Evolutionary conservation across 1,284 basidiomycete species (phyloP).

Genomic region (Marasmius tenuissimus): DNA sequence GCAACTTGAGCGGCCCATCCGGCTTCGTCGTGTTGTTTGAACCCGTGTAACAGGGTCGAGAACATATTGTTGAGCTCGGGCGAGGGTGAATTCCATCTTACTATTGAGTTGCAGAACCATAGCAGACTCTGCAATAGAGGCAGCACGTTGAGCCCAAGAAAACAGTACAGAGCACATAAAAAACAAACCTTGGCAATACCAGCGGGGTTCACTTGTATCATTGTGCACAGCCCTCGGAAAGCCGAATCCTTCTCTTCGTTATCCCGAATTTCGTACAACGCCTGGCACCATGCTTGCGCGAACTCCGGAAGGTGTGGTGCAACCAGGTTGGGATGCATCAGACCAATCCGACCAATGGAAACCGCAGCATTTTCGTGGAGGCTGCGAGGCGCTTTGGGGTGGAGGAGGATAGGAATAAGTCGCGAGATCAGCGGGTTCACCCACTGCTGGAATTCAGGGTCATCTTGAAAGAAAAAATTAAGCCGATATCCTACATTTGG

Average conservation of each 20-base stretch:
- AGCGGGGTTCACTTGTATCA: slow-evolving; percentile 91
- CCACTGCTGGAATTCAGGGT: slow-evolving; percentile 86
- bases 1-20: slow-evolving; percentile 79
- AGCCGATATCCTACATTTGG: slow-evolving; percentile 1
- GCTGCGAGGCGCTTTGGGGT: slow-evolving; percentile 90
- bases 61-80: slow-evolving; percentile 90
- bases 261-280: slow-evolving; percentile 97
- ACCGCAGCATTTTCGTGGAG: slow-evolving; percentile 98
- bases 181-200: slow-evolving; percentile 81
- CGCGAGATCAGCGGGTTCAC: slow-evolving; percentile 85
- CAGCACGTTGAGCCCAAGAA: slow-evolving; percentile 9
- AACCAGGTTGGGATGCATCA: slow-evolving; percentile 88
- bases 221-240: slow-evolving; percentile 95
- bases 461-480: slow-evolving; percentile 44
- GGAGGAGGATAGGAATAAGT: slow-evolving; percentile 90
- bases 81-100: slow-evolving; percentile 90
- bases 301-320: slow-evolving; percentile 91
- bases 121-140: slow-evolving; percentile 66
- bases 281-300: slow-evolving; percentile 96
- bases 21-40: slow-evolving; percentile 80
- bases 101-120: slow-evolving; percentile 97
- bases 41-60: slow-evolving; percentile 77
- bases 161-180: slow-evolving; percentile 4
- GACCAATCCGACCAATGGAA: slow-evolving; percentile 95
- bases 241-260: slow-evolving; percentile 99